Evolutionary conservation across 441 rosid species (phyloP).

Genomic region (Adansonia grandidieri): DNA sequence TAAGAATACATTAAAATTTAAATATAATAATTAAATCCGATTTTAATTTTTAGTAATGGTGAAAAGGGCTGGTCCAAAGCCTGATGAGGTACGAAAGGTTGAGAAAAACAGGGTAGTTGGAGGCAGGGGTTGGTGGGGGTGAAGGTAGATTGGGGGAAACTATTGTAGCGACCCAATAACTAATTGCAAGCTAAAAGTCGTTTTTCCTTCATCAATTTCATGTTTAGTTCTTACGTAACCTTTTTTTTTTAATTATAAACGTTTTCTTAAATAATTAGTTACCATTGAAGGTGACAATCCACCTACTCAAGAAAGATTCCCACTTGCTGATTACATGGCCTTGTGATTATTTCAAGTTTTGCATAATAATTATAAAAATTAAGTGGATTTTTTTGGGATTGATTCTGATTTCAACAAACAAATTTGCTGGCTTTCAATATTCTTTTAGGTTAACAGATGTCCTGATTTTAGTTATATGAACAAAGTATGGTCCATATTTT

Average conservation of each 20-base stretch:
- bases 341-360: neutral
- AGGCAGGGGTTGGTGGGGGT: constrained; percentile 45
- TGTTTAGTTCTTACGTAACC: constrained; percentile 38
- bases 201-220: constrained; percentile 43
- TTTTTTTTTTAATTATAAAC: neutral
- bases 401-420: neutral
- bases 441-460: neutral
- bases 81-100: constrained; percentile 7
- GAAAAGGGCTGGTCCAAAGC: constrained; percentile 7
- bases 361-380: neutral
- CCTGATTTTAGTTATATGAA: neutral
- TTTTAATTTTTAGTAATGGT: neutral
- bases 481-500: neutral
- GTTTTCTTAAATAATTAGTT: constrained; percentile 25
- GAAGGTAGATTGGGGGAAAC: constrained; percentile 25
- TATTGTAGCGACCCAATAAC: constrained; percentile 54
- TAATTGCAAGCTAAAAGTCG: constrained; percentile 56
- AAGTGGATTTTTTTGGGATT: neutral
- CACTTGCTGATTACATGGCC: neutral
- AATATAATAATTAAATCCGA: too few relatives aligned
- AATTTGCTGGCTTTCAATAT: neutral
- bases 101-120: constrained; percentile 36
- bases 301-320: neutral
- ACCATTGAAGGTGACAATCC: constrained; percentile 24
- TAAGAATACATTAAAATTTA: neutral